phyloP scores from a whole-genome alignment of 2,329 filamentous ascomycete species.

The Dothistroma pini region DNA sequence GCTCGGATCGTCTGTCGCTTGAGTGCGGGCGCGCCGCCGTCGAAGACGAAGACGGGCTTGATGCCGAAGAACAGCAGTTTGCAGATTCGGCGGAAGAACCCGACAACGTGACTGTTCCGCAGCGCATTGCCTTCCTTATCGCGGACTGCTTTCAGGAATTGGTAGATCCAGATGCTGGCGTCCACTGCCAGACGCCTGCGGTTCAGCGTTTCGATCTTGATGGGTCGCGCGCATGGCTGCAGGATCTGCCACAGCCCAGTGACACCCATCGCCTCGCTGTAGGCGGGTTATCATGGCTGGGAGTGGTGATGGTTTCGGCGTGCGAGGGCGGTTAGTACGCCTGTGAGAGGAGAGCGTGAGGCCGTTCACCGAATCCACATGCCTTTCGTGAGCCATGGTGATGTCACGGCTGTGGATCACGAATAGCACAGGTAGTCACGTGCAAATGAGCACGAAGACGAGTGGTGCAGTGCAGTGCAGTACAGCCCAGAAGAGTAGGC shows the following conservation, averaged over 20 bases:
- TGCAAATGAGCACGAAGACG: too few relatives aligned
- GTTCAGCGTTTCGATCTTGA: slow-evolving; percentile 94
- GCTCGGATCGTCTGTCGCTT: slow-evolving; percentile 86
- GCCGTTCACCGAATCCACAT: too few relatives aligned
- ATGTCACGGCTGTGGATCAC: too few relatives aligned
- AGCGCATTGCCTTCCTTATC: slow-evolving; percentile 98
- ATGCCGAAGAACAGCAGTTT: slow-evolving; percentile 97
- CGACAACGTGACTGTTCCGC: slow-evolving; percentile 91
- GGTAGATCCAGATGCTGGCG: slow-evolving; percentile 99
- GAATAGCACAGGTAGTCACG: too few relatives aligned
- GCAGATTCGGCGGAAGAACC: slow-evolving; percentile 97
- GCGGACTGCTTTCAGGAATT: slow-evolving; percentile 96
- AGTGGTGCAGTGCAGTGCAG: too few relatives aligned
- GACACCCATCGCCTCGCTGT: slow-evolving; percentile 74
- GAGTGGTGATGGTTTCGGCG: background rate
- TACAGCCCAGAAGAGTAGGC: too few relatives aligned
- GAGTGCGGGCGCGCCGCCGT: slow-evolving; percentile 85
- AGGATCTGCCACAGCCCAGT: slow-evolving; percentile 96
- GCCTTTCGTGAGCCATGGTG: too few relatives aligned
- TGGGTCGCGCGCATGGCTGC: slow-evolving; percentile 90
- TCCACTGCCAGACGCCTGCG: slow-evolving; percentile 95
- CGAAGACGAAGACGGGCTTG: slow-evolving; percentile 95
- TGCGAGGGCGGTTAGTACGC: background rate
- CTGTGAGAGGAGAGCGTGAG: too few relatives aligned
- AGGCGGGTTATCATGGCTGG: slow-evolving; percentile 1